phyloP scores from a whole-genome alignment of 2,329 filamentous ascomycete genomes.

The Chaetomiaceae sp. region DNA sequence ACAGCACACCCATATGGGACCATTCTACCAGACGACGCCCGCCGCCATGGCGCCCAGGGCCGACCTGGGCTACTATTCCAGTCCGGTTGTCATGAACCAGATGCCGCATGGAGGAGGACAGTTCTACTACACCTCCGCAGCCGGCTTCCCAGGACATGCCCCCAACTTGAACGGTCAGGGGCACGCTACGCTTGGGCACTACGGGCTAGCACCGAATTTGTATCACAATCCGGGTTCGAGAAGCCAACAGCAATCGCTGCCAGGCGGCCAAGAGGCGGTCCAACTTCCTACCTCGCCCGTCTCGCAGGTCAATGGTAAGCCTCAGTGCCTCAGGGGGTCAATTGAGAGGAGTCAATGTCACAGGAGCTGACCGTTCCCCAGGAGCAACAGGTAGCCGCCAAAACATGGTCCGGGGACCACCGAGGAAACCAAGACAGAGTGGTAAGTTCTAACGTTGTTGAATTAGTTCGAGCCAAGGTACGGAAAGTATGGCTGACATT shows the following conservation, averaged over 20 bases:
- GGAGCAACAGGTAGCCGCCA: conserved; percentile 31
- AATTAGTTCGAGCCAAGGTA: neutral
- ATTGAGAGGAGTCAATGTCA: no score
- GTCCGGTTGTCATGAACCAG: conserved; percentile 41
- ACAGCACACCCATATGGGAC: conserved; percentile 41
- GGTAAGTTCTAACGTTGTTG: conserved; percentile 40
- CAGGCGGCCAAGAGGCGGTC: conserved; percentile 11
- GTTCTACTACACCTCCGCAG: conserved; percentile 43
- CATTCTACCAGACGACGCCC: conserved; percentile 40
- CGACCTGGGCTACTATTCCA: conserved; percentile 42
- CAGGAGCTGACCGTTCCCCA: neutral
- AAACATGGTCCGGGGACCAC: conserved; percentile 48
- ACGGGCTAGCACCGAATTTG: conserved; percentile 26
- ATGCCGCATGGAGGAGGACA: conserved; percentile 30
- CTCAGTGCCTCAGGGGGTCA: neutral
- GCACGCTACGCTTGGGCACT: conserved; percentile 35
- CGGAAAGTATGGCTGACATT: conserved; percentile 13
- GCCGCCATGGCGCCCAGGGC: conserved; percentile 35
- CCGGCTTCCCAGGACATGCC: conserved; percentile 35
- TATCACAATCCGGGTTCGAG: conserved; percentile 28
- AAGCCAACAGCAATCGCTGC: conserved; percentile 18
- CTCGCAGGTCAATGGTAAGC: conserved; percentile 18
- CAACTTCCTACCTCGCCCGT: conserved; percentile 3
- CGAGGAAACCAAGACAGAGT: conserved; percentile 56
- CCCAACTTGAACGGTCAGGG: conserved; percentile 32